phyloP scores from a whole-genome alignment of 331 rosid species.

The Acacia pycnantha region DNA sequence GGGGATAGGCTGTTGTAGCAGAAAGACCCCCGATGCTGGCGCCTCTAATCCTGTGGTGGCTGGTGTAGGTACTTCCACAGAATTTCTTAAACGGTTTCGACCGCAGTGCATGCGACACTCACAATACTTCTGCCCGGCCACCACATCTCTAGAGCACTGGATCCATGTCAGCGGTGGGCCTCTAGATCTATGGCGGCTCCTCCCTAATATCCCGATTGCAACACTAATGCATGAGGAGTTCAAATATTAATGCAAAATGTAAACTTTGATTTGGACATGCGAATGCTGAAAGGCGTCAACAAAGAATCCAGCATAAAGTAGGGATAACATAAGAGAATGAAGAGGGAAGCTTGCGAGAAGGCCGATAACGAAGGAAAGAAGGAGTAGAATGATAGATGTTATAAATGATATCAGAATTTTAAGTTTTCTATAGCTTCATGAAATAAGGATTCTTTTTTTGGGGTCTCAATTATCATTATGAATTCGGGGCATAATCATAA shows the following conservation, averaged over 20 bases:
- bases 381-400: constrained; percentile 26
- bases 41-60: constrained; percentile 18
- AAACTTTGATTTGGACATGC: background rate
- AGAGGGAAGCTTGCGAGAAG: constrained; percentile 56
- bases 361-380: constrained; percentile 52
- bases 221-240: constrained; percentile 36
- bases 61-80: constrained; percentile 90
- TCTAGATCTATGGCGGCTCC: constrained; percentile 92
- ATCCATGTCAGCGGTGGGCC: constrained; percentile 87
- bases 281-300: background rate
- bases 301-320: background rate
- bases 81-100: constrained; percentile 99
- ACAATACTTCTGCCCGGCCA: constrained; percentile 90
- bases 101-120: constrained; percentile 95
- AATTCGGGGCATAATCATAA: too few relatives aligned
- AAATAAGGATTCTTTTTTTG: too few relatives aligned
- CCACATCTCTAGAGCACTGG: constrained; percentile 95
- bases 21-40: constrained; percentile 23
- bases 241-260: background rate
- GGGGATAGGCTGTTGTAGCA: constrained; percentile 10
- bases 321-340: background rate
- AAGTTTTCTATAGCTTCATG: too few relatives aligned
- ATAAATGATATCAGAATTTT: too few relatives aligned
- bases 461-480: too few relatives aligned
- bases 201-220: constrained; percentile 89